Evolutionary conservation across 169 alveolate genomes (phyloP).

Genomic region (Plasmodium cynomolgi): DNA sequence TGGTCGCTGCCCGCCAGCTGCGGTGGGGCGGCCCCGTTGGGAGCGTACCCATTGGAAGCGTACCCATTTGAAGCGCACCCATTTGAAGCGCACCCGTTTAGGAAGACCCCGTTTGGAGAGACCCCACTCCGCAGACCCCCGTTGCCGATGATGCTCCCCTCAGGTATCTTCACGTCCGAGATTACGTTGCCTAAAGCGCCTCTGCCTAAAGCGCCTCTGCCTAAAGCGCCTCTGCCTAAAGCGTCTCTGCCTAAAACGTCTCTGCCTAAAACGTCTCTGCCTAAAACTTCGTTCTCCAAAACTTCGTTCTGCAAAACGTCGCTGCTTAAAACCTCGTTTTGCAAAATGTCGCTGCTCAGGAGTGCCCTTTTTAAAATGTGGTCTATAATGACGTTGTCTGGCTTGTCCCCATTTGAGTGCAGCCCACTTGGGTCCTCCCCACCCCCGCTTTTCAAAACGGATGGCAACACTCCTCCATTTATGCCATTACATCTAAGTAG

Average conservation of each 20-base stretch:
- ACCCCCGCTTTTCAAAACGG: not conserved
- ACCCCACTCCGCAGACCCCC: too few species aligned
- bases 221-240: not conserved
- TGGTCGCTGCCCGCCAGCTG: not conserved
- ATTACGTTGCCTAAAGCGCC: not conserved
- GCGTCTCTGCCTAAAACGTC: not conserved
- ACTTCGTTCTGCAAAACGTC: not conserved
- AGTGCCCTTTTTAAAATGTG: not conserved
- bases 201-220: too few species aligned
- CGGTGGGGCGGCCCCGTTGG: not conserved
- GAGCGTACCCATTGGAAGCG: not conserved
- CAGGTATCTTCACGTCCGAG: not conserved
- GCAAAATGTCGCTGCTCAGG: not conserved
- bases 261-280: not conserved
- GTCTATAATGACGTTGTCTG: not conserved
- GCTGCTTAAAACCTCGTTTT: not conserved
- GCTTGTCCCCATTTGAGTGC: not conserved
- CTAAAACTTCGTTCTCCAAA: not conserved
- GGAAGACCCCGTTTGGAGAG: too few species aligned
- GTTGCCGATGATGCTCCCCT: not conserved
- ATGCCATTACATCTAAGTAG: not conserved
- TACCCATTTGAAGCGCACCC: not conserved
- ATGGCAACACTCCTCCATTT: not conserved
- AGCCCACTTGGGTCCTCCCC: not conserved
- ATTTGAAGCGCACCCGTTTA: too few species aligned